Percentiles rank a stretch among this genome's conserved stretches.
Conservation (phyloP, 257 asterid genomes). For the Nyctanthes arbortristis region DNA sequence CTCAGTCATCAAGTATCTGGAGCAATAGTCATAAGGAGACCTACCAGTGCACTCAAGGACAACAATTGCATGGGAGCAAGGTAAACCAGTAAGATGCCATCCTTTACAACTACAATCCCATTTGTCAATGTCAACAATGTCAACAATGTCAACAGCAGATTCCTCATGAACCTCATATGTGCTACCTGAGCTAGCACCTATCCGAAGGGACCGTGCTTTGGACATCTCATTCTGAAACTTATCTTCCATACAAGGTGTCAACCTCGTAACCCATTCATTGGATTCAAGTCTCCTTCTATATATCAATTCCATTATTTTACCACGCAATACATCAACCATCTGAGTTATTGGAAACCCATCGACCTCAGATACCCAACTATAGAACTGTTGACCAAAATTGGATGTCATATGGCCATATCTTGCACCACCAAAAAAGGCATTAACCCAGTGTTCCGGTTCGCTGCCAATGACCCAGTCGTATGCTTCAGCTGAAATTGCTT, state of each 20-base stretch:
- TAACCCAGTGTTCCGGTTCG: conserved; percentile 97
- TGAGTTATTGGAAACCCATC: conserved; percentile 94
- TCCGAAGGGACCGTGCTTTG: conserved; percentile 59
- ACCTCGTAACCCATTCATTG: conserved; percentile 70
- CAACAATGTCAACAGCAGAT: conserved; percentile 42
- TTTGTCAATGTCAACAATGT: conserved; percentile 65
- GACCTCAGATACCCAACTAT: conserved; percentile 94
- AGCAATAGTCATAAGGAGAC: conserved; percentile 71
- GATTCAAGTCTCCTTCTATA: conserved; percentile 76
- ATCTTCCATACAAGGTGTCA: conserved; percentile 82
- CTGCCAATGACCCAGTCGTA: conserved; percentile 76
- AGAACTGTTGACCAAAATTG: conserved; percentile 84
- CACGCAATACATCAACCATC: conserved; percentile 89
- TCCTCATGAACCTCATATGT: conserved; percentile 73
- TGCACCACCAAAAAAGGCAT: conserved; percentile 72
- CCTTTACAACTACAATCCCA: conserved; percentile 90
- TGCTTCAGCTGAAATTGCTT: conserved; percentile 95
- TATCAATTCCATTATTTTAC: conserved; percentile 88
- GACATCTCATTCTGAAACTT: conserved; percentile 69
- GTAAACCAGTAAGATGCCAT: conserved; percentile 88
- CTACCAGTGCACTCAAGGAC: conserved; percentile 59
- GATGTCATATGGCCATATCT: conserved; percentile 88
- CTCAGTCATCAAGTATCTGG: conserved; percentile 64
- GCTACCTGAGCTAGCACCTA: conserved; percentile 49
- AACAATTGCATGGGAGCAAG: conserved; percentile 88